These are phyloP conservation scores for Pseudoperonospora humuli DNA, from an alignment of 352 stramenopile genomes.

Conservation along the genomic window DNA sequence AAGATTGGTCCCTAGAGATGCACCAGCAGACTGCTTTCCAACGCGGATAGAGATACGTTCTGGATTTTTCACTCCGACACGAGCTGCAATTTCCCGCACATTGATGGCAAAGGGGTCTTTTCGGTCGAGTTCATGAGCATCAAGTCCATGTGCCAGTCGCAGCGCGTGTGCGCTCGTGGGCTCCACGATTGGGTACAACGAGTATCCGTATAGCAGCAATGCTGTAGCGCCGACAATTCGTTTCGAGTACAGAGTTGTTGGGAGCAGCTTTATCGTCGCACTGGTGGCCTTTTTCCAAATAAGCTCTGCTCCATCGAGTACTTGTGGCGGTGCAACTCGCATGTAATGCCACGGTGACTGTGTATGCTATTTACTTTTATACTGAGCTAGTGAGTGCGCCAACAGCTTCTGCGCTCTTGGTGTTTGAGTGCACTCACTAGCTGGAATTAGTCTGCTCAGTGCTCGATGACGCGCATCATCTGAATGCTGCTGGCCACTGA, in stretches of 20 bases:
- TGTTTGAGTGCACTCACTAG: too few relatives aligned
- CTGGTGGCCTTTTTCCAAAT: slow-evolving; percentile 27
- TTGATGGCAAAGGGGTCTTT: slow-evolving; percentile 58
- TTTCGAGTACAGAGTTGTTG: slow-evolving; percentile 23
- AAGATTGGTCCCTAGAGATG: slow-evolving; percentile 56
- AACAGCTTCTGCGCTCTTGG: too few relatives aligned
- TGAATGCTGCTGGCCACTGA: too few relatives aligned
- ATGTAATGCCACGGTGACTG: too few relatives aligned
- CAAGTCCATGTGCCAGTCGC: slow-evolving; percentile 42
- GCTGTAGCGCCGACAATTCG: slow-evolving; percentile 23
- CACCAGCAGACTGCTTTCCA: slow-evolving; percentile 47
- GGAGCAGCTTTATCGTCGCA: slow-evolving; percentile 24
- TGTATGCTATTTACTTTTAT: too few relatives aligned
- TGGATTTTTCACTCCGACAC: slow-evolving; percentile 58
- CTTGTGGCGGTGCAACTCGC: slow-evolving; percentile 3
- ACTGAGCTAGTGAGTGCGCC: too few relatives aligned
- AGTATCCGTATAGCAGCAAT: slow-evolving; percentile 24
- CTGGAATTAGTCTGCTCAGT: too few relatives aligned
- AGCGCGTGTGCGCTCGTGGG: slow-evolving; percentile 57
- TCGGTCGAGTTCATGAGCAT: slow-evolving; percentile 45
- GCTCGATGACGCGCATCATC: too few relatives aligned
- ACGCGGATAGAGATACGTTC: slow-evolving; percentile 63
- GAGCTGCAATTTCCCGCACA: slow-evolving; percentile 47
- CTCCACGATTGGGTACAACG: slow-evolving; percentile 44
- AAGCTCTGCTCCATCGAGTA: slow-evolving; percentile 1